Evolutionary conservation across 1,284 basidiomycete species (phyloP).

Genomic region (Ganoderma lingzhi): DNA sequence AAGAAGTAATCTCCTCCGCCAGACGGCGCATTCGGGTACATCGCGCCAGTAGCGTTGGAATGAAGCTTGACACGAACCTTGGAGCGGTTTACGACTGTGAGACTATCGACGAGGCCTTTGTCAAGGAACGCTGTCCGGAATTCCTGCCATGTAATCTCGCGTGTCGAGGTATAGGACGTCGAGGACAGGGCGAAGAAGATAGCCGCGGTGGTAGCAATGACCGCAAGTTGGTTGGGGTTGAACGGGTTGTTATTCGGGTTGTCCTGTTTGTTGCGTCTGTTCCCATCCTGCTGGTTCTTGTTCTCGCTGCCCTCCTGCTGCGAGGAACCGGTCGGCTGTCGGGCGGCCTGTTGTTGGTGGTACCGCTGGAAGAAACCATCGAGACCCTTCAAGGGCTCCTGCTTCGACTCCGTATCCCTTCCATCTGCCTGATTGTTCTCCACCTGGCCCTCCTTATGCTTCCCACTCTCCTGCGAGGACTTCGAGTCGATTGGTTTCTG

Average conservation of each 20-base stretch:
- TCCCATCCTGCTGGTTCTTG: slow-evolving; percentile 27
- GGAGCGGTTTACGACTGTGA: slow-evolving; percentile 92
- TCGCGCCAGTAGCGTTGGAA: slow-evolving; percentile 81
- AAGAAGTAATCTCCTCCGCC: slow-evolving; percentile 85
- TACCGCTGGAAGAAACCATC: slow-evolving; percentile 85
- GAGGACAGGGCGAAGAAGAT: slow-evolving; percentile 77
- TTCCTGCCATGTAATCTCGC: slow-evolving; percentile 99
- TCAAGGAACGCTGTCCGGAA: slow-evolving; percentile 96
- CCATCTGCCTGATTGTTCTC: slow-evolving; percentile 48
- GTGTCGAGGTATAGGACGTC: slow-evolving; percentile 64
- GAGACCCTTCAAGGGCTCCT: slow-evolving; percentile 59
- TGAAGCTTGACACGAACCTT: slow-evolving; percentile 91
- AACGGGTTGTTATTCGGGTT: slow-evolving; percentile 52
- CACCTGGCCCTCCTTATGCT: slow-evolving; percentile 35
- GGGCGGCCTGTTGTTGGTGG: slow-evolving; percentile 55
- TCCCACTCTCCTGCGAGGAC: slow-evolving; percentile 42
- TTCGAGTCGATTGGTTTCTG: slow-evolving; percentile 38
- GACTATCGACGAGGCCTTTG: slow-evolving; percentile 95
- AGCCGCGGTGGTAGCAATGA: slow-evolving; percentile 65
- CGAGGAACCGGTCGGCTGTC: slow-evolving; percentile 38
- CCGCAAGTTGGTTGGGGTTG: slow-evolving; percentile 65
- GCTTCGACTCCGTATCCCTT: slow-evolving; percentile 44
- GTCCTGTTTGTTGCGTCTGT: slow-evolving; percentile 49
- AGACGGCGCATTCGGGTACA: slow-evolving; percentile 65
- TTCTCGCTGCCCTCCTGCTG: slow-evolving; percentile 24